Conservation (phyloP, 2,329 filamentous ascomycete genomes). For the Zalaria obscura region DNA sequence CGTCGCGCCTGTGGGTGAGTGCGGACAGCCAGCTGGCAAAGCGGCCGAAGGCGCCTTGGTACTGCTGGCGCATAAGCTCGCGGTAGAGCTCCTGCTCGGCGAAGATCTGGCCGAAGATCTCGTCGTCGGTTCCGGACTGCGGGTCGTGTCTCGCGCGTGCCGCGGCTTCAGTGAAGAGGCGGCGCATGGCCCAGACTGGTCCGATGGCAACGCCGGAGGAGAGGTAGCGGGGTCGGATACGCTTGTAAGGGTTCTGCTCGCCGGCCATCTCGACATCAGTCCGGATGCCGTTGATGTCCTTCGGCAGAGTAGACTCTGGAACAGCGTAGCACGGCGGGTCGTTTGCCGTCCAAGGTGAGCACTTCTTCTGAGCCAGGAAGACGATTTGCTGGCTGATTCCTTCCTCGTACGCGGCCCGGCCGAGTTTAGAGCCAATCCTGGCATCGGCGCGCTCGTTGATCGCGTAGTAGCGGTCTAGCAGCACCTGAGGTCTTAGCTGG, state of each 20-base stretch:
- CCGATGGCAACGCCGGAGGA: conserved; percentile 12
- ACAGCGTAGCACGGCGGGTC: conserved; percentile 39
- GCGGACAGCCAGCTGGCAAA: background rate
- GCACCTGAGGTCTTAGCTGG: conserved; percentile 48
- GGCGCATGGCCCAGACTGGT: conserved; percentile 12
- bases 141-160: conserved; percentile 12
- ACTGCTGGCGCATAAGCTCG: conserved; percentile 9
- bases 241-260: conserved; percentile 16
- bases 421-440: conserved; percentile 26
- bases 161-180: conserved; percentile 17
- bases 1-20: background rate
- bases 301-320: conserved; percentile 36
- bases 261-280: conserved; percentile 33
- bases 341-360: conserved; percentile 26
- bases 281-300: conserved; percentile 31
- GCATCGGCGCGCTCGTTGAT: conserved; percentile 28
- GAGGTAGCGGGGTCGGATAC: conserved; percentile 26
- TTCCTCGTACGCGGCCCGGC: conserved; percentile 6
- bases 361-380: conserved; percentile 41
- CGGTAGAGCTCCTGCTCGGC: conserved; percentile 17
- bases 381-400: conserved; percentile 39
- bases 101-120: conserved; percentile 17
- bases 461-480: conserved; percentile 43
- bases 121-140: conserved; percentile 21
- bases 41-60: background rate